These are phyloP conservation scores for Cyberlindnera maclurae DNA, from an alignment of 805 yeast genomes.

Conservation along the genomic window DNA sequence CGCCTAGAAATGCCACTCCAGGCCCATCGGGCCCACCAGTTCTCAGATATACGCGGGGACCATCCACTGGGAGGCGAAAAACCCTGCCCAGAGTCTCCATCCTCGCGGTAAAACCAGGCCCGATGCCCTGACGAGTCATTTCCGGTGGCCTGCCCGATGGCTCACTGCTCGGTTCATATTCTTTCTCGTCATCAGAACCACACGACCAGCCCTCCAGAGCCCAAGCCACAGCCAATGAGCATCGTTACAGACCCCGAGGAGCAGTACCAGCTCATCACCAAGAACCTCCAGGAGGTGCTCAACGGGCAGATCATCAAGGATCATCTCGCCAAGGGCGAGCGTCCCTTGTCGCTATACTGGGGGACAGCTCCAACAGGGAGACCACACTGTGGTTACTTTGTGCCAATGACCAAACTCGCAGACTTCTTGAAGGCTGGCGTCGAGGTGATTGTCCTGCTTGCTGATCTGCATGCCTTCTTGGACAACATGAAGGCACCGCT, in stretches of 20 bases:
- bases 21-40: too few relatives aligned
- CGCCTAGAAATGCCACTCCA: too few relatives aligned
- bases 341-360: constrained; percentile 89
- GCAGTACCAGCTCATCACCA: constrained; percentile 70
- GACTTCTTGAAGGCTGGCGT: constrained; percentile 94
- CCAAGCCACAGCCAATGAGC: constrained; percentile 10
- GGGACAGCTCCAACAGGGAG: constrained; percentile 99
- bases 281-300: constrained; percentile 85
- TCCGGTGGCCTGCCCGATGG: too few relatives aligned
- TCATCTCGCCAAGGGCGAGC: constrained; percentile 70
- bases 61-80: too few relatives aligned
- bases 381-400: constrained; percentile 98
- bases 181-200: too few relatives aligned
- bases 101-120: too few relatives aligned
- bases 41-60: too few relatives aligned
- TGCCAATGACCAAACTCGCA: constrained; percentile 94
- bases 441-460: constrained; percentile 84
- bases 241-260: constrained; percentile 42
- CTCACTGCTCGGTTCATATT: too few relatives aligned
- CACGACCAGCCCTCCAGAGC: too few relatives aligned
- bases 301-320: constrained; percentile 83
- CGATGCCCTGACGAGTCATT: too few relatives aligned
- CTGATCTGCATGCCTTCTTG: constrained; percentile 93
- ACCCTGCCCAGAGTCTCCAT: too few relatives aligned
- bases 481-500: constrained; percentile 98